Evolutionary conservation across 2,329 filamentous ascomycete species (phyloP), one percentile per base, ranked within the genome.

Genomic region (Exophiala aquamarina): DNA sequence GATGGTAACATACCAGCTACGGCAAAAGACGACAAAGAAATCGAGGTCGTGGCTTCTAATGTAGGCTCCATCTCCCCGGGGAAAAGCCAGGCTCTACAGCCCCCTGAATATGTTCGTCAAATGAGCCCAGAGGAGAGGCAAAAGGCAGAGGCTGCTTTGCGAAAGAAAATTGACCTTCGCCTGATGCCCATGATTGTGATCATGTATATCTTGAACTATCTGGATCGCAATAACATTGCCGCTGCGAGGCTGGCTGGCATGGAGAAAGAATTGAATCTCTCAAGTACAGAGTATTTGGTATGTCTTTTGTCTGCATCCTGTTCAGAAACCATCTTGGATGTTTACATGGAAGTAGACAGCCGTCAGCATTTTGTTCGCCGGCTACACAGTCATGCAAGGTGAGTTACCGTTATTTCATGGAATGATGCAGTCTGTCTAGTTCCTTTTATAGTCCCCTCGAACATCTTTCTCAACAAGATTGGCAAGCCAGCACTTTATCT

Each of bases 161-260:
- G 82, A 64, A 77, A 82, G 57, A 90, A 89, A 69, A 82, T 90
- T 44, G 87, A 90, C 61, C 58, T 76, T 15, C 76, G 85, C 41
- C 50, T 89, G 64, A 70, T 89, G 58, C 84, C 84, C 0, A 82
- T 83, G 67, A 71, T 89, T 47, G 79, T 89, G 38, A 64, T 89
- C 55, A 86, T 89, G 70, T 89, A 89, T 61, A 87, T 89, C 63
- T 74, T 86, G 70, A 89, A 89, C 67, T 89, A 87, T 64, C 66
- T 86, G 10, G 79, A 83, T 55, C 70, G 75, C 33, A 81, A 81
- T 58, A 81, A 81, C 47, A 80, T 82, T 45, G 78, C 78, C 2
- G 69, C 70, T 19, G 79, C 77, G 3, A 71, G 73, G 54, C 62
- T 82, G 4, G 76, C 73, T 1, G 77, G 77, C 3, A 63, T 79